A percentile compares a stretch with the other conserved stretches of the same genome.
These are phyloP conservation scores for Polyrhizophydium stewartii DNA, from an alignment of 371 early-diverging fungal species.

Conservation along the genomic window DNA sequence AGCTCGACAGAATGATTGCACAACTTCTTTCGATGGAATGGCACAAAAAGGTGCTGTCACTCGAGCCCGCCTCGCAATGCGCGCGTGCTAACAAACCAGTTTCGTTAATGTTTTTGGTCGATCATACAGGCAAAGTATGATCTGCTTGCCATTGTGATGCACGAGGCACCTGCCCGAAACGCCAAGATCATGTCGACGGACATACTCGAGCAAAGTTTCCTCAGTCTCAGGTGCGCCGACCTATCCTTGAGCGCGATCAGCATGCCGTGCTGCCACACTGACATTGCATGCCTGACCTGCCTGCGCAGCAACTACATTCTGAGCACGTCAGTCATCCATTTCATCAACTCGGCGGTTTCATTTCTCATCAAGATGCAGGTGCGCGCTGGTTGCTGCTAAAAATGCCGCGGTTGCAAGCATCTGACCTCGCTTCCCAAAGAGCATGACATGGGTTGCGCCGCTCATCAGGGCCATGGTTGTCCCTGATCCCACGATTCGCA, in stretches of 20 bases:
- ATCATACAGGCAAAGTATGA: not conserved
- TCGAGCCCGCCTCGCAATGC: too few species aligned
- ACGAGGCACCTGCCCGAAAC: slow-evolving; percentile 1
- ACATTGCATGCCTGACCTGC: too few species aligned
- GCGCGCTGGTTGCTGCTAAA: too few species aligned
- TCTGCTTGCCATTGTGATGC: slow-evolving; percentile 1
- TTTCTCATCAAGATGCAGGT: too few species aligned
- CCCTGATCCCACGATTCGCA: slow-evolving; percentile 4
- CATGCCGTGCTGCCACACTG: too few species aligned
- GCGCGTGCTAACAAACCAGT: too few species aligned
- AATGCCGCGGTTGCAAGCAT: too few species aligned
- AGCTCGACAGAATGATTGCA: not conserved
- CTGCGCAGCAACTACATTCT: slow-evolving; percentile 1
- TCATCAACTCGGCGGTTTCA: not conserved
- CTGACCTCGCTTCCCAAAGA: too few species aligned
- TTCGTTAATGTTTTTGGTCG: not conserved
- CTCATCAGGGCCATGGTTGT: not conserved
- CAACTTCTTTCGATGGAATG: not conserved
- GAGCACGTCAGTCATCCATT: not conserved
- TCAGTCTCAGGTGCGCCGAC: not conserved
- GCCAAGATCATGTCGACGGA: not conserved
- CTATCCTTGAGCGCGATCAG: too few species aligned
- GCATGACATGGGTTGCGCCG: not conserved
- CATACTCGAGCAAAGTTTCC: not conserved
- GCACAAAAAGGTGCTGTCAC: slow-evolving; percentile 4